Evolutionary conservation across 768 basidiomycete species (phyloP), one percentile per base, ranked within the genome.

Genomic region (Trichaptum fuscoviolaceum): DNA sequence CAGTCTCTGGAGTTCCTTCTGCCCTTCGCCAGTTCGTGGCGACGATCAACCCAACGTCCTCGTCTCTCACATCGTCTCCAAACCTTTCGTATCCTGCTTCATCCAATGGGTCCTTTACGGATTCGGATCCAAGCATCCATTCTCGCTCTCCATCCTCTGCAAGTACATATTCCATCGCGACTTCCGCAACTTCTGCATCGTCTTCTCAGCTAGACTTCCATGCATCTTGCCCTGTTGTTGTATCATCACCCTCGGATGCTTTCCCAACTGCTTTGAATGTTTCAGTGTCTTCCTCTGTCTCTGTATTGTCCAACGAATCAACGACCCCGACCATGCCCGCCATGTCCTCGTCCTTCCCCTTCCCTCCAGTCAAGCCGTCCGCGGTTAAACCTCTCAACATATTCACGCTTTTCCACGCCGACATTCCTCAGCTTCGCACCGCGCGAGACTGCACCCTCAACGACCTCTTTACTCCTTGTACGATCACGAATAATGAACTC

Each of bases 291-390:
- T 61, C 59, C 15, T 25, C 59, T 34, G 59, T 61, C 15, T 61
- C 59, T 34, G 30, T 61, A 6, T 24, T 34, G 15, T 25, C 30
- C 59, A 61, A 61, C 59, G 59, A 61, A 25, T 61, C 30, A 34
- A 25, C 59, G 59, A 25, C 59, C 59, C 59, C 59, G 25, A 61
- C 59, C 59, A 61, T 61, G 25, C 59, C 30, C 15, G 42, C 20
- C 42, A 52, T 52, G 42, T 20, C 42, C 42, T 52, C 42, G 42
- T 52, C 42, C 42, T 20, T 52, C 42, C 42, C 42, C 42, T 52
- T 15, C 42, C 42, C 42, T 52, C 42, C 3, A 12, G 42, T 52
- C 42, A 52, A 52, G 20, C 42, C 42, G 12, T 52, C 42, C 42
- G 42, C 42, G 42, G 42, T 52, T 12, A 52, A 52, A 20, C 42